Evolutionary conservation across 352 stramenopile genomes (phyloP).

Genomic region (Phytophthora ramorum): DNA sequence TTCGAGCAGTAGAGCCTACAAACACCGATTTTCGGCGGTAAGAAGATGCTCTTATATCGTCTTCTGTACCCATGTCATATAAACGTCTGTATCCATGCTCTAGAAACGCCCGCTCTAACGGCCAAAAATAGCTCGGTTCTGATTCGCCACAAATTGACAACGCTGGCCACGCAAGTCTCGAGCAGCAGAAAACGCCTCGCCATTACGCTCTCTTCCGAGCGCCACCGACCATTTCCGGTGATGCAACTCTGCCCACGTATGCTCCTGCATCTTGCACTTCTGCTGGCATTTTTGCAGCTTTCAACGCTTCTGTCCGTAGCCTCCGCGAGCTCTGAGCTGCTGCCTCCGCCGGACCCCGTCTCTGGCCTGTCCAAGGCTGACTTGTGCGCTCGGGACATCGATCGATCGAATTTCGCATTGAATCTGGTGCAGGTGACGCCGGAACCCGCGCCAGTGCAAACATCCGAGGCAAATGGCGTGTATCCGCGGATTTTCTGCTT

Average conservation of each 20-base stretch:
- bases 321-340: slow-evolving; percentile 9
- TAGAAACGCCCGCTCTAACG: not conserved
- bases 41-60: too few species aligned
- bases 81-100: not conserved
- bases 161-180: too few species aligned
- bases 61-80: not conserved
- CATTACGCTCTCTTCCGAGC: slow-evolving; percentile 9
- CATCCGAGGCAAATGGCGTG: slow-evolving; percentile 3
- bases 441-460: slow-evolving; percentile 15
- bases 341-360: slow-evolving; percentile 19
- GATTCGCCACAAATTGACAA: slow-evolving; percentile 14
- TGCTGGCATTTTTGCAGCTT: slow-evolving; percentile 20
- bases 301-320: not conserved
- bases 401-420: slow-evolving; percentile 49
- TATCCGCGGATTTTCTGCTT: slow-evolving; percentile 81
- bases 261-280: slow-evolving; percentile 1
- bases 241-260: not conserved
- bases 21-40: too few species aligned
- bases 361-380: slow-evolving; percentile 47
- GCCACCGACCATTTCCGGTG: not conserved
- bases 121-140: slow-evolving; percentile 8
- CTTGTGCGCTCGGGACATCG: slow-evolving; percentile 62
- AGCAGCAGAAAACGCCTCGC: not conserved
- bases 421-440: slow-evolving; percentile 52
- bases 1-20: too few species aligned